These are phyloP conservation scores for Quercus alba DNA, from an alignment of 306 rosid species.

Conservation along the genomic window DNA sequence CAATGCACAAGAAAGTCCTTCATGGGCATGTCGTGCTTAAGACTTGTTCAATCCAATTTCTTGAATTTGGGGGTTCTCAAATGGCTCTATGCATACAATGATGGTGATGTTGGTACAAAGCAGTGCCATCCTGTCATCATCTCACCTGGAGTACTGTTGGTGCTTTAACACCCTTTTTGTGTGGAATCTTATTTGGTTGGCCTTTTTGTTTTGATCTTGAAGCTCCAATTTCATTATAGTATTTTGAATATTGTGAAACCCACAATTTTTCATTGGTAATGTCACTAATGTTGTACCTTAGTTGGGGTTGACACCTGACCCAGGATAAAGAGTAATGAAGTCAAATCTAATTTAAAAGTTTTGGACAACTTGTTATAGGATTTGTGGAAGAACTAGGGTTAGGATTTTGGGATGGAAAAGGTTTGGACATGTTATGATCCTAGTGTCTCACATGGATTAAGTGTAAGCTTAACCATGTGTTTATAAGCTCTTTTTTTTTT, in stretches of 20 bases:
- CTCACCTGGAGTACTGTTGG: not conserved
- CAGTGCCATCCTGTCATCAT: not conserved
- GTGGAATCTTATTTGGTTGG: not conserved
- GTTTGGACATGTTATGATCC: too few species aligned
- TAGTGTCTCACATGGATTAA: too few species aligned
- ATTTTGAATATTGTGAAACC: not conserved
- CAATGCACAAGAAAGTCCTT: not conserved
- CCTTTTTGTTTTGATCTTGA: not conserved
- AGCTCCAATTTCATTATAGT: not conserved
- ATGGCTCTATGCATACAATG: not conserved
- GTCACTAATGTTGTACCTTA: not conserved
- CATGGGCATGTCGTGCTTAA: not conserved
- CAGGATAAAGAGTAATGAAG: too few species aligned
- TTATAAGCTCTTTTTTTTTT: too few species aligned
- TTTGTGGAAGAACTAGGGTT: too few species aligned
- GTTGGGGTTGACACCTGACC: not conserved
- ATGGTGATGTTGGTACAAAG: constrained; percentile 3
- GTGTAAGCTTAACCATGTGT: too few species aligned
- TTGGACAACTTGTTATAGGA: too few species aligned
- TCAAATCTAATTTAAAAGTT: too few species aligned
- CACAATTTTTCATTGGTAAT: not conserved
- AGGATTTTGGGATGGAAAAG: too few species aligned
- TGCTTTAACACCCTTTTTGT: not conserved
- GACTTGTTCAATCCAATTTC: not conserved
- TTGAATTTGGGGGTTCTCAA: not conserved